Percentiles rank a stretch among this genome's conserved stretches.
These are phyloP conservation scores for Fraxinus floribunda DNA, from an alignment of 305 asterid species.

Conservation along the genomic window DNA sequence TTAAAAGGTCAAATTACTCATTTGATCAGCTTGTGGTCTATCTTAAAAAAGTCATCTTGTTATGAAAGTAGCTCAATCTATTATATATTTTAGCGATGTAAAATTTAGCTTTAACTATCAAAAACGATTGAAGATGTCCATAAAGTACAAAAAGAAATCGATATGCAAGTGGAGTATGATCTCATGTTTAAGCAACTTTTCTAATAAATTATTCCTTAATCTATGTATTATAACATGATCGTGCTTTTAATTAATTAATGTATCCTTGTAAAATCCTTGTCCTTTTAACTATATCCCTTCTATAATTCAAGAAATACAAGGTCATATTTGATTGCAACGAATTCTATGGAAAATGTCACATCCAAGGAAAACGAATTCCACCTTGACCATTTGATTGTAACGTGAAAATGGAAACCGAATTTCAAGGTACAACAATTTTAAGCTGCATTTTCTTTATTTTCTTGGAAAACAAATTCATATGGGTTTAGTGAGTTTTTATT, in stretches of 20 bases:
- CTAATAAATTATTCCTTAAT: background rate
- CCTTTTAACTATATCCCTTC: background rate
- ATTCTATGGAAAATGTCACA: no score
- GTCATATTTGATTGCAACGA: no score
- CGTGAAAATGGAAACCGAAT: no score
- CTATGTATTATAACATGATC: background rate
- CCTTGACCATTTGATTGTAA: no score
- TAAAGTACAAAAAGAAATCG: no score
- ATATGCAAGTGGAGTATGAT: background rate
- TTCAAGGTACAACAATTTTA: no score
- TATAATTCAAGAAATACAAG: no score
- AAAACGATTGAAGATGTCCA: background rate
- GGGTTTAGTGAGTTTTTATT: no score
- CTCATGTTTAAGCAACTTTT: background rate
- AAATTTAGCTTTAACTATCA: background rate
- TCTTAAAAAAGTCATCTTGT: background rate
- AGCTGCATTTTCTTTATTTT: no score
- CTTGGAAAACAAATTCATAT: no score
- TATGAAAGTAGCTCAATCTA: background rate
- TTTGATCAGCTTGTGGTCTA: background rate
- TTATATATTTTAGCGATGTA: background rate
- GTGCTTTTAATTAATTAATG: background rate
- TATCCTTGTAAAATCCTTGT: background rate
- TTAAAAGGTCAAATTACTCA: background rate
- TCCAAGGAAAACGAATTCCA: no score